phyloP scores from a whole-genome alignment of 2,329 filamentous ascomycete genomes.

The Colletotrichum agaves region DNA sequence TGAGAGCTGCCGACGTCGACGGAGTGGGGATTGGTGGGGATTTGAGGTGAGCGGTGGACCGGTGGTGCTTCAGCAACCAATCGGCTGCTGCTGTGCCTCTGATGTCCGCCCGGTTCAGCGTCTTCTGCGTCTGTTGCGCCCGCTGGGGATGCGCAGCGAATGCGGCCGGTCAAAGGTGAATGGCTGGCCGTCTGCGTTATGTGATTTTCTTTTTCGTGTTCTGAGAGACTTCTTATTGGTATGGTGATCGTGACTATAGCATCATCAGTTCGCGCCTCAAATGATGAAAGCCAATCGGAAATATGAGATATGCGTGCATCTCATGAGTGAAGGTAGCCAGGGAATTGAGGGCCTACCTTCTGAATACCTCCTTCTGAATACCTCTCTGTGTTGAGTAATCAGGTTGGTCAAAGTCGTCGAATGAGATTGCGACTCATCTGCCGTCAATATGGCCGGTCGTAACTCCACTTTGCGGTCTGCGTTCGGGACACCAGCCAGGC shows the following conservation, averaged over 20 bases:
- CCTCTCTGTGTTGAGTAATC: not conserved
- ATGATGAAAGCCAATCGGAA: not conserved
- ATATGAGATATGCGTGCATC: not conserved
- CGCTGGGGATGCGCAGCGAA: constrained; percentile 19
- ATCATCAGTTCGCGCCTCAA: constrained; percentile 5
- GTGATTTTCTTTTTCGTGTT: not conserved
- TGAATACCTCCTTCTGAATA: not conserved
- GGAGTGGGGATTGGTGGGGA: not conserved
- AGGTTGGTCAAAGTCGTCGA: not conserved
- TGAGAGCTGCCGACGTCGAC: not conserved
- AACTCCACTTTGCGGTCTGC: not conserved
- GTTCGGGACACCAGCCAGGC: not conserved
- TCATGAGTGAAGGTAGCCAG: not conserved
- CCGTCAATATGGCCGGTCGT: not conserved
- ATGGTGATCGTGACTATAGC: not conserved
- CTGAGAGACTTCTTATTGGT: not conserved
- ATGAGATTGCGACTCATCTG: not conserved
- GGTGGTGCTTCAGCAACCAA: not conserved
- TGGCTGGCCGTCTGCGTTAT: not conserved
- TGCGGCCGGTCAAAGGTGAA: constrained; percentile 15
- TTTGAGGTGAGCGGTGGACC: not conserved
- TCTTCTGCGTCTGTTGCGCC: constrained; percentile 34
- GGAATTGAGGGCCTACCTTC: not conserved
- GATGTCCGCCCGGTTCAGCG: constrained; percentile 14
- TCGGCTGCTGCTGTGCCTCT: constrained; percentile 18